Conservation (phyloP, 2,329 filamentous ascomycete species). For the Diplocarpon rosae region DNA sequence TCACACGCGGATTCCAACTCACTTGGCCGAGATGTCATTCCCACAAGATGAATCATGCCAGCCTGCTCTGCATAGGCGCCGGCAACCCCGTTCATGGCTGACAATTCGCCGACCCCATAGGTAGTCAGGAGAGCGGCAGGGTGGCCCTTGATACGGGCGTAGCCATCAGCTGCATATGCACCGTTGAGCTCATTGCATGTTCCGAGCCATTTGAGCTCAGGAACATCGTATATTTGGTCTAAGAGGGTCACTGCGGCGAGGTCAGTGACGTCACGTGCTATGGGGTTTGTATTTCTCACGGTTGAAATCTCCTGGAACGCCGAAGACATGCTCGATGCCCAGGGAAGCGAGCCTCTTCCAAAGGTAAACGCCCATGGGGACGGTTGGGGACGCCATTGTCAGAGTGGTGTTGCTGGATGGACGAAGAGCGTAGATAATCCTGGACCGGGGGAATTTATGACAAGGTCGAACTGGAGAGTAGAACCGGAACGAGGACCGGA, state of each 20-base stretch:
- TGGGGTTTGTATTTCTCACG: slow-evolving; percentile 10
- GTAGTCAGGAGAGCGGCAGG: slow-evolving; percentile 37
- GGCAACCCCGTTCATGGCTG: slow-evolving; percentile 47
- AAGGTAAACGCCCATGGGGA: slow-evolving; percentile 23
- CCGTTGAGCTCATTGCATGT: slow-evolving; percentile 29
- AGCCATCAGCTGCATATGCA: slow-evolving; percentile 40
- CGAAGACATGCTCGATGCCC: slow-evolving; percentile 24
- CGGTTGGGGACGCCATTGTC: slow-evolving; percentile 8
- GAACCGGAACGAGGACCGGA: background rate
- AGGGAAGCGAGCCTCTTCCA: slow-evolving; percentile 21
- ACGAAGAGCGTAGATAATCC: background rate
- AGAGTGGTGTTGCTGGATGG: background rate
- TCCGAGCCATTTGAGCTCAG: slow-evolving; percentile 29
- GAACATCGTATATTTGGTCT: slow-evolving; percentile 47
- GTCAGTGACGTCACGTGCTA: slow-evolving; percentile 1
- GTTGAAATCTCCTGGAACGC: slow-evolving; percentile 26
- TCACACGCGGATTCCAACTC: background rate
- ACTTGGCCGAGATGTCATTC: slow-evolving; percentile 25
- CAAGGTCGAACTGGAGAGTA: background rate
- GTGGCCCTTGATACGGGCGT: slow-evolving; percentile 37
- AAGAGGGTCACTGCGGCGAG: slow-evolving; percentile 39
- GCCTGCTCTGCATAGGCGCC: slow-evolving; percentile 46
- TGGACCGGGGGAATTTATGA: background rate
- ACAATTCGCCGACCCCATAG: slow-evolving; percentile 42
- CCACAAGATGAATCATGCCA: slow-evolving; percentile 47